Evolutionary conservation across 2,329 filamentous ascomycete species (phyloP).

Genomic region (Pseudogymnoascus pannorum): DNA sequence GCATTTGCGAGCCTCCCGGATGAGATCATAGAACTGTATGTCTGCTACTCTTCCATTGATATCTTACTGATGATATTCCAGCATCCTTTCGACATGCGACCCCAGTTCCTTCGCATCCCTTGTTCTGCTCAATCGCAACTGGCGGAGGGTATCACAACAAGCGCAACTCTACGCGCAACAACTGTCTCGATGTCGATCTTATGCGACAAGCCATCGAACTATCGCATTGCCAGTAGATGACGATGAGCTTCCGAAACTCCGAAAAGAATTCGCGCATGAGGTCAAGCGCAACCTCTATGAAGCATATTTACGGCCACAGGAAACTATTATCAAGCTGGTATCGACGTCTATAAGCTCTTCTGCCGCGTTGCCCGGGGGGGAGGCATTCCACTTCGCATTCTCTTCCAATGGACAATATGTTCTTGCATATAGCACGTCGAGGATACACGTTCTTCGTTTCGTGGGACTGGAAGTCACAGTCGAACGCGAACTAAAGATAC

Average conservation of each 20-base stretch:
- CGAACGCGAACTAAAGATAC: conserved; percentile 70
- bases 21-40: conserved; percentile 64
- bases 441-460: conserved; percentile 72
- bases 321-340: conserved; percentile 70
- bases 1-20: conserved; percentile 54
- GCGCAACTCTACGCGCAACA: conserved; percentile 56
- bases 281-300: conserved; percentile 73
- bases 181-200: conserved; percentile 53
- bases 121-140: conserved; percentile 56
- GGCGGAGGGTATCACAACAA: conserved; percentile 57
- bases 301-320: conserved; percentile 61
- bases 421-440: conserved; percentile 76
- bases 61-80: conserved; percentile 11
- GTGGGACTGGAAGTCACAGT: conserved; percentile 53
- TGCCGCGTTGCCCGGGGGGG: conserved; percentile 69
- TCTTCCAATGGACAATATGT: conserved; percentile 69
- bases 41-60: conserved; percentile 15
- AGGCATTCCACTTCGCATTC: conserved; percentile 77
- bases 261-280: conserved; percentile 59
- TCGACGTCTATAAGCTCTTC: conserved; percentile 76
- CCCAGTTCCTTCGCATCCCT: conserved; percentile 61
- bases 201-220: conserved; percentile 41
- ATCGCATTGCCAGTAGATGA: conserved; percentile 34
- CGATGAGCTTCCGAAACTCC: conserved; percentile 49
- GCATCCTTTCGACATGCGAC: conserved; percentile 17